Percentiles rank a stretch among this genome's conserved stretches.
Conservation (phyloP, 352 stramenopile genomes). For the Phytophthora hybrid region DNA sequence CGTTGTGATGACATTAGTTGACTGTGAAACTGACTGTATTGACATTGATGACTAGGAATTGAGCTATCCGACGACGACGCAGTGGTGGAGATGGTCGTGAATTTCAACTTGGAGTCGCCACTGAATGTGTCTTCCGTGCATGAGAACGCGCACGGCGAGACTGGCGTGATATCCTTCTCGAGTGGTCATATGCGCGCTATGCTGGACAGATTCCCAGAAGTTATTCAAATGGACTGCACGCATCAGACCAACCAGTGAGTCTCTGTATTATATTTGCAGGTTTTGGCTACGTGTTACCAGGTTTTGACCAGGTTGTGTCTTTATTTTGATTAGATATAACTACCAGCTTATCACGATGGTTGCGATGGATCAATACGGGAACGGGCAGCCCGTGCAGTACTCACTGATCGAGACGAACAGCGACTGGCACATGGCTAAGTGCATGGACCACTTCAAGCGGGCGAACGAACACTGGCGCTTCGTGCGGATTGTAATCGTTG, state of each 20-base stretch:
- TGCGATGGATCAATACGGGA: conserved; percentile 10
- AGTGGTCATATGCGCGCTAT: conserved; percentile 6
- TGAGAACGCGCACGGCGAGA: conserved; percentile 15
- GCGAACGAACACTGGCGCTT: conserved; percentile 22
- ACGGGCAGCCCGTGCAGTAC: conserved; percentile 16
- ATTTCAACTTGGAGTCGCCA: conserved; percentile 4
- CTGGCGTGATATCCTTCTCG: conserved; percentile 14
- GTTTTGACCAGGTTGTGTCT: conserved; percentile 10
- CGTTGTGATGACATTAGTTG: too few species aligned
- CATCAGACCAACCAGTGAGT: conserved; percentile 20
- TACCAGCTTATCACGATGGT: conserved; percentile 13
- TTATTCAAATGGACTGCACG: not conserved
- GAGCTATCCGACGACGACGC: conserved; percentile 10
- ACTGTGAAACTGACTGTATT: too few species aligned
- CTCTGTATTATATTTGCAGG: not conserved
- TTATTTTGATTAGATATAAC: conserved; percentile 8
- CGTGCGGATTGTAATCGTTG: conserved; percentile 6
- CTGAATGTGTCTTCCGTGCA: conserved; percentile 10
- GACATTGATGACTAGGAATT: too few species aligned
- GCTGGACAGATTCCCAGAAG: conserved; percentile 12
- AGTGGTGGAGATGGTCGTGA: conserved; percentile 13
- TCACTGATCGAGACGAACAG: conserved; percentile 8
- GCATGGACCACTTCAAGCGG: conserved; percentile 14
- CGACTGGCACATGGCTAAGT: conserved; percentile 14
- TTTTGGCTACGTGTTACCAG: not conserved